Evolutionary conservation across 129 eudicot genomes (phyloP), one percentile per base, ranked within the genome.

Genomic region (Saussurea involucrata): DNA sequence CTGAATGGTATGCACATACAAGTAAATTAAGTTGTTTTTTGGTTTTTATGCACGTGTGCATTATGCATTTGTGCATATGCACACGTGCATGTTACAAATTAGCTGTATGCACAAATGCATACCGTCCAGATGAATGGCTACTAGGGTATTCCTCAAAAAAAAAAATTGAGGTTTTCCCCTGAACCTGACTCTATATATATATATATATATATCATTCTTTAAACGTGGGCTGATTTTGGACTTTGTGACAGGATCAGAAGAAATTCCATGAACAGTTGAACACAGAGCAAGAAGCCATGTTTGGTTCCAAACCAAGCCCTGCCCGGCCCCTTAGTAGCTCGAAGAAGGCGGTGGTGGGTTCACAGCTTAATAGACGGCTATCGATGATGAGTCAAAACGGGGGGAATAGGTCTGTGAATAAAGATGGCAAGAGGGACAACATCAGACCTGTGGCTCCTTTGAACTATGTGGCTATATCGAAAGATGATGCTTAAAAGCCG

Each of bases 221-320:
- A 37, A 44, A 44, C 21, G 0, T 33, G 6, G 73, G 74, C 53
- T 28, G 29, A 24, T 24, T 49, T 76, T 65, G 42, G 74, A 61
- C 22, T 63, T 63, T 76, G 64, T 67, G 15, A 75, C 87, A 95
- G 99, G 99, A 92, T 68, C 97, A 89, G 78, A 95, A 92, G 87
- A 95, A 95, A 88, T 86, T 88, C 68, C 84, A 87, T 31, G 99
- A 90, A 67, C 97, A 89, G 90, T 0, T 87, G 82, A 82, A 69
- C 74, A 77, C 92, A 25, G 99, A 92, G 66, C 97, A 84, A 76
- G 97, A 91, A 76, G 36, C 88, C 5, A 74, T 79, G 49, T 88
- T 92, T 68, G 87, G 90, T 57, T 44, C 95, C 73, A 95, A 88
- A 72, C 97, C 99, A 70, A 95, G 92, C 91, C 97, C 99, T 15